phyloP scores from a whole-genome alignment of 1,284 basidiomycete genomes.

The Sporisorium reilianum region DNA sequence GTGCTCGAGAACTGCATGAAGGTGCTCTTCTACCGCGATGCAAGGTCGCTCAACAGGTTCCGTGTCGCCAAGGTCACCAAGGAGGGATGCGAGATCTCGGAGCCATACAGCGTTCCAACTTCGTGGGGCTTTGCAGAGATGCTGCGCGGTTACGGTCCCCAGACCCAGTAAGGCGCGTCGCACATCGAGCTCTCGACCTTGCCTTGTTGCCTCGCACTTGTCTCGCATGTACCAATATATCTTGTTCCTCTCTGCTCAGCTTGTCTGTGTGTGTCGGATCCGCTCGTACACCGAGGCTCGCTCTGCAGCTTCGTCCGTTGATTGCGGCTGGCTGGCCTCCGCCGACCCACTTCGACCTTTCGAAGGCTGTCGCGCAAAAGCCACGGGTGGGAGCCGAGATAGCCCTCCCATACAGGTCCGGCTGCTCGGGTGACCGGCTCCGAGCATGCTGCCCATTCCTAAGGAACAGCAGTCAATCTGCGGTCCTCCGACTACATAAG shows the following conservation, averaged over 20 bases:
- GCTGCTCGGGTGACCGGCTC: not conserved
- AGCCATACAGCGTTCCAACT: conserved; percentile 81
- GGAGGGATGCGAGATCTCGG: conserved; percentile 82
- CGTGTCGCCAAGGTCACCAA: conserved; percentile 91
- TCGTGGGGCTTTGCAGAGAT: conserved; percentile 93
- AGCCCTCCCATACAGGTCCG: not conserved
- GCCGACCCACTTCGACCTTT: not conserved
- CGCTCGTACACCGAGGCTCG: not conserved
- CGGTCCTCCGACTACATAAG: not conserved
- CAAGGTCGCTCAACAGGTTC: conserved; percentile 96
- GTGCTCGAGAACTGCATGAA: conserved; percentile 90
- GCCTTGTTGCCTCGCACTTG: not conserved
- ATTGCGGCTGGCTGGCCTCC: not conserved
- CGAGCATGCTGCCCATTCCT: not conserved
- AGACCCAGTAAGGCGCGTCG: conserved; percentile 57
- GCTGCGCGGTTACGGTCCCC: conserved; percentile 77
- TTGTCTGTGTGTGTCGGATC: not conserved
- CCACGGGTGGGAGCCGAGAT: not conserved
- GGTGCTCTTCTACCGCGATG: conserved; percentile 96
- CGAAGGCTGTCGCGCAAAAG: not conserved
- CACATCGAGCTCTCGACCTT: not conserved
- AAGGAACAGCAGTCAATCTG: not conserved
- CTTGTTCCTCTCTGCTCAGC: not conserved
- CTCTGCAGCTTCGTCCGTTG: not conserved
- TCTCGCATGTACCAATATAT: conserved; percentile 7